Conservation (phyloP, 352 stramenopile genomes). For the Nothophytophthora sp. region DNA sequence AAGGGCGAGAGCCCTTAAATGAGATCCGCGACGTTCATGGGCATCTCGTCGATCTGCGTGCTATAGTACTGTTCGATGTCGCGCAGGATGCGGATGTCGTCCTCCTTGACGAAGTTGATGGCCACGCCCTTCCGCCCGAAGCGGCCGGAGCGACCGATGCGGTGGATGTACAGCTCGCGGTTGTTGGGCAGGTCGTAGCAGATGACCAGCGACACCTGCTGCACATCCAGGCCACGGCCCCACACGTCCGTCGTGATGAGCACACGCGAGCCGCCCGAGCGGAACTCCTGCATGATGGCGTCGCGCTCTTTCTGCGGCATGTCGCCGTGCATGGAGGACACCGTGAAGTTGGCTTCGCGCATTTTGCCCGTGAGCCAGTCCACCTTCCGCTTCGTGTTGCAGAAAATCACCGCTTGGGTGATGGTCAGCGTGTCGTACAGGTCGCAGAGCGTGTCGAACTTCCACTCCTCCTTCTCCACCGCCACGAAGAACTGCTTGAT, state of each 20-base stretch:
- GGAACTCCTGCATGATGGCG: conserved; percentile 99
- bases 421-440: conserved; percentile 99
- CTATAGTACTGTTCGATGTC: conserved; percentile 99
- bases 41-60: conserved; percentile 99
- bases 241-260: conserved; percentile 99
- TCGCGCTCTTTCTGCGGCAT: conserved; percentile 99
- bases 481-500: conserved; percentile 99
- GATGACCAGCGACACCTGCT: conserved; percentile 98
- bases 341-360: conserved; percentile 99
- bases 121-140: conserved; percentile 99
- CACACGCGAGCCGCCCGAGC: conserved; percentile 98
- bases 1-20: conserved; percentile 88
- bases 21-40: conserved; percentile 99
- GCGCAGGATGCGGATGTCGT: conserved; percentile 98
- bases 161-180: conserved; percentile 99
- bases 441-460: conserved; percentile 99
- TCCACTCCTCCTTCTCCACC: conserved; percentile 99
- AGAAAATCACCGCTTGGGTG: conserved; percentile 99
- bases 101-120: conserved; percentile 99
- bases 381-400: conserved; percentile 99
- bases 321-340: conserved; percentile 99
- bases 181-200: conserved; percentile 99
- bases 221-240: conserved; percentile 99
- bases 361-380: conserved; percentile 99
- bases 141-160: conserved; percentile 99